A percentile compares a stretch with the other conserved stretches of the same genome.
phyloP scores from a whole-genome alignment of 139 green algal species.

The Desmodesmus armatus region DNA sequence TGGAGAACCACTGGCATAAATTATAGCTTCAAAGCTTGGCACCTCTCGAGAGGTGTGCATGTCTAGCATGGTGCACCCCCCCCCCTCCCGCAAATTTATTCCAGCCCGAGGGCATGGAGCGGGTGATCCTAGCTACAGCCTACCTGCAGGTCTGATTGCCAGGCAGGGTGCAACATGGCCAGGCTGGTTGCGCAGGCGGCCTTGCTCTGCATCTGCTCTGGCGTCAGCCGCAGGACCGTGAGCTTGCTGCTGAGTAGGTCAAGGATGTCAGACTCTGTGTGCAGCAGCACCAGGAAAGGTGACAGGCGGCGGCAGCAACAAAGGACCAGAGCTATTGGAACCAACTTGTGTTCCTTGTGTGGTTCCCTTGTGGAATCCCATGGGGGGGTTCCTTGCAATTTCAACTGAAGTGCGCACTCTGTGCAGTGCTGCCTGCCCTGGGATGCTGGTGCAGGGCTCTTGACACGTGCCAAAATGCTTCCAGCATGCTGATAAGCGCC shows the following conservation, averaged over 20 bases:
- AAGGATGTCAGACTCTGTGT: constrained; percentile 11
- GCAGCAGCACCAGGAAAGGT: background rate
- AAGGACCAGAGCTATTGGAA: background rate
- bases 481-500: no score
- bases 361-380: background rate
- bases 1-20: background rate
- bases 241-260: constrained; percentile 5
- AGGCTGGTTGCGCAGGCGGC: background rate
- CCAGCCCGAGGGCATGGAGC: no score
- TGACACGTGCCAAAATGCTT: no score
- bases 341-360: background rate
- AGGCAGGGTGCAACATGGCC: background rate
- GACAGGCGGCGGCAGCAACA: background rate
- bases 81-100: no score
- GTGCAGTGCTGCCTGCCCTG: background rate
- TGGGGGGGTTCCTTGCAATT: background rate
- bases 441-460: no score
- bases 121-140: no score
- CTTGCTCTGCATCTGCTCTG: background rate
- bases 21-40: background rate
- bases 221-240: constrained; percentile 1
- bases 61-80: background rate
- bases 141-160: background rate
- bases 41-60: background rate
- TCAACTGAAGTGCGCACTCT: background rate